phyloP scores from a whole-genome alignment of 1,284 basidiomycete genomes.

The Meripilus lineatus region DNA sequence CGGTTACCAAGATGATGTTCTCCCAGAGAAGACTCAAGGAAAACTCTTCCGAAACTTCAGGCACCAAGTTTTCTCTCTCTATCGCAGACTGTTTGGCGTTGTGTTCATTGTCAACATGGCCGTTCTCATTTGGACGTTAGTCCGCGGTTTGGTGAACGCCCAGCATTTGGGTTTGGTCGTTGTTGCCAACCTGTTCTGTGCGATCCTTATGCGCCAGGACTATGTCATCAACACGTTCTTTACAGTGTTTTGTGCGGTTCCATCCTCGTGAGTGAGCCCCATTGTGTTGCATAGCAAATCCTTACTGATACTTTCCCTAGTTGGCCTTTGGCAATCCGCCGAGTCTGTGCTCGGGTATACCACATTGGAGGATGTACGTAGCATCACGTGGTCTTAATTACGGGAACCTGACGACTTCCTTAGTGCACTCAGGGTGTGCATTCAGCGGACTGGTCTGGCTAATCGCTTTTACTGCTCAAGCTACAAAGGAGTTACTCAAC shows the following conservation, averaged over 20 bases:
- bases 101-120: constrained; percentile 51
- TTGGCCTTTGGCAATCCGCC: constrained; percentile 50
- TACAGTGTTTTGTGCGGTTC: constrained; percentile 45
- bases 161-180: constrained; percentile 44
- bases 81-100: constrained; percentile 52
- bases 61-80: constrained; percentile 49
- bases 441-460: constrained; percentile 52
- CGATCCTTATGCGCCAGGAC: constrained; percentile 59
- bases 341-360: constrained; percentile 49
- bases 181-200: constrained; percentile 47
- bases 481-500: constrained; percentile 43
- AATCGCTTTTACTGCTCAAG: constrained; percentile 45
- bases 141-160: constrained; percentile 36
- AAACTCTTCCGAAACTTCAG: constrained; percentile 46
- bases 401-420: not conserved
- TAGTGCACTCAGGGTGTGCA: constrained; percentile 53
- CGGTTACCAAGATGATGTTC: constrained; percentile 43
- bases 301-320: constrained; percentile 27
- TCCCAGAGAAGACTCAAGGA: constrained; percentile 47
- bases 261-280: constrained; percentile 37
- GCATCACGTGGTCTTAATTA: not conserved
- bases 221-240: constrained; percentile 56
- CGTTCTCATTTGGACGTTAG: constrained; percentile 43
- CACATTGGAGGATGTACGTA: constrained; percentile 47
- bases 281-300: too few relatives aligned